These are phyloP conservation scores for Agaricales sp. DNA, from an alignment of 1,284 basidiomycete genomes.

Conservation along the genomic window DNA sequence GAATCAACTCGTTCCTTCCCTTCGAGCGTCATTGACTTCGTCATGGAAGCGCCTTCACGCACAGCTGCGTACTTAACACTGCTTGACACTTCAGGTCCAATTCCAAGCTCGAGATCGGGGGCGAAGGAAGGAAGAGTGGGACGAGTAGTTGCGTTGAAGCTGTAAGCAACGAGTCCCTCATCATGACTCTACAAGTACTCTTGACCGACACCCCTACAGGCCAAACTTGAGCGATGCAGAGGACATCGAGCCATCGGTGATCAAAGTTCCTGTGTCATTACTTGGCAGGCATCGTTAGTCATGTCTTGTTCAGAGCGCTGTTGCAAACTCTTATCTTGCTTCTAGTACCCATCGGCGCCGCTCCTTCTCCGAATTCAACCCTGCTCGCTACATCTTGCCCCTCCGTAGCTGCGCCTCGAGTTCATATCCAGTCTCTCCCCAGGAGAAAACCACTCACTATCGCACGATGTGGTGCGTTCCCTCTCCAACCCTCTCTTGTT, in stretches of 20 bases:
- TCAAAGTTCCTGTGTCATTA: slow-evolving; percentile 30
- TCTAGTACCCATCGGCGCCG: slow-evolving; percentile 38
- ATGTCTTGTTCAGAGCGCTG: slow-evolving; percentile 11
- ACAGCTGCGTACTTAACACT: slow-evolving; percentile 30
- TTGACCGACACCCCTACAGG: slow-evolving; percentile 21
- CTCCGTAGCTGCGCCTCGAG: slow-evolving; percentile 26
- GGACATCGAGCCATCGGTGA: slow-evolving; percentile 36
- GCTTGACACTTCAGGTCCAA: slow-evolving; percentile 30
- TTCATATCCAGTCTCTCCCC: slow-evolving; percentile 41
- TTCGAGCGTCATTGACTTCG: slow-evolving; percentile 29
- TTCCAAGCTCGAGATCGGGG: slow-evolving; percentile 22
- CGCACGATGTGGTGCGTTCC: not conserved
- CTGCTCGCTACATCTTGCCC: slow-evolving; percentile 43
- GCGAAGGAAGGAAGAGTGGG: slow-evolving; percentile 37
- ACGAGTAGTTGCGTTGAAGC: slow-evolving; percentile 34
- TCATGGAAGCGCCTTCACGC: slow-evolving; percentile 20
- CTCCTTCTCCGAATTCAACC: slow-evolving; percentile 44
- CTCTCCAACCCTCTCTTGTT: not conserved
- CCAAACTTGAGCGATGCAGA: slow-evolving; percentile 40
- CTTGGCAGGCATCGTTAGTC: slow-evolving; percentile 37
- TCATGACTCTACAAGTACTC: slow-evolving; percentile 2
- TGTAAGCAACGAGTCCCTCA: slow-evolving; percentile 30
- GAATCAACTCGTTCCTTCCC: slow-evolving; percentile 30
- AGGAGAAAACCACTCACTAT: slow-evolving; percentile 12
- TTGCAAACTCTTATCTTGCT: slow-evolving; percentile 4